Base-by-base conservation (phyloP, 2,329 filamentous ascomycete genomes). In the Scytalidium sp. region DNA sequence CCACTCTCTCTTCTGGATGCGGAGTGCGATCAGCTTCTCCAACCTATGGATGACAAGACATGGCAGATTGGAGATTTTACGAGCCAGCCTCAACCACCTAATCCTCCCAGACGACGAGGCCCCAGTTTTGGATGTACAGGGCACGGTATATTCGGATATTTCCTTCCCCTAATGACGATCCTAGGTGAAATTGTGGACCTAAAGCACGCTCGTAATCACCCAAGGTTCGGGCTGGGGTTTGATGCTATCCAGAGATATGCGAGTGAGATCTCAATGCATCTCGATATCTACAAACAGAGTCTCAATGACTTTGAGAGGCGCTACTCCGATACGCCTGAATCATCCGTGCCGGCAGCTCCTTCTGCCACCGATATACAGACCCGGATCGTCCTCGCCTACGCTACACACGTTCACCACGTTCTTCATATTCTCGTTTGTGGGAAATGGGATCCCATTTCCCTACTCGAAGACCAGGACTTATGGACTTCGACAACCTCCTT, bases 371-470 rank as follows among this genome's bases (percentile, higher is more conserved):
- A 60, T 15, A 66, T 61, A n/a, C 63, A 63, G 44, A 62, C 63
- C 41, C 63, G 68, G 17, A 66, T 75, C 1, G 73, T 75, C 1
- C 66, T 67, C n/a, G 70, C 71, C 0, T 78, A 78, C 58, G 72
- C 70, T 51, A 75, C 67, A 1, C 71, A 75, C 53, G 71, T 78
- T 17, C 57, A 76, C 1, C 73, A 74, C 45, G 75, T 78, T 0
- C 64, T 78, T 0, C 67, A 75, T 49, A 73, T 78, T 3, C 63
- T 78, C 0, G 61, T 78, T 0, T 67, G 75, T 50, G 74, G 73
- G 0, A 75, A 76, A 58, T 76, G 73, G 73, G 74, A 78, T 52
- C 70, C 73, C 3, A 71, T 76, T 29, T 71, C 66, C 25, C 73
- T 78, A 68, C 63, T 78, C 40, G 74, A 78, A 50, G 69, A 76